phyloP scores from a whole-genome alignment of 495 filamentous ascomycete species.

The Penicillium roqueforti region DNA sequence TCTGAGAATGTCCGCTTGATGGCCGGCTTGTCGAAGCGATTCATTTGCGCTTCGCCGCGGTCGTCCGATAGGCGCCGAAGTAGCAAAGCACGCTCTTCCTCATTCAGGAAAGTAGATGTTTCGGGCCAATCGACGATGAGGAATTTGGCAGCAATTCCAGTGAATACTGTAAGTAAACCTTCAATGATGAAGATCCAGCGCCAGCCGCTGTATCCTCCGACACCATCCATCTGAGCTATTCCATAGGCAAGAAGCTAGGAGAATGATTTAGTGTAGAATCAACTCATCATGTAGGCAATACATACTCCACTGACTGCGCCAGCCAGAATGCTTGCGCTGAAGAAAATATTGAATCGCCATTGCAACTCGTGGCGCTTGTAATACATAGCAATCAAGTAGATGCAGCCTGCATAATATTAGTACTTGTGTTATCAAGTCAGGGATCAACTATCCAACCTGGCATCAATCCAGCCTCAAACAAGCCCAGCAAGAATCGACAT shows the following conservation, averaged over 20 bases:
- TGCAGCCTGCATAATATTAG: constrained; percentile 22
- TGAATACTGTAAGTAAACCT: constrained; percentile 47
- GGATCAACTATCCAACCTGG: constrained; percentile 31
- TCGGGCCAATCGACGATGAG: constrained; percentile 57
- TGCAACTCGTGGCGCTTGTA: constrained; percentile 61
- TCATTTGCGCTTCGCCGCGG: constrained; percentile 42
- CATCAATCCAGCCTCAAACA: constrained; percentile 56
- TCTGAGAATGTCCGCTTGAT: constrained; percentile 46
- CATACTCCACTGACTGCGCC: constrained; percentile 58
- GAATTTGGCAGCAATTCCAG: constrained; percentile 46
- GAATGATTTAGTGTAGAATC: background rate
- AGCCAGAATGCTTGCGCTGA: constrained; percentile 52
- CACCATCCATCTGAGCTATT: constrained; percentile 53
- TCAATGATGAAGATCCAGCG: constrained; percentile 71
- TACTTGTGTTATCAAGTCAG: background rate
- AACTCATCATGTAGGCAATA: background rate
- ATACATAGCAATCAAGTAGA: constrained; percentile 57
- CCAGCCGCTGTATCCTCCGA: constrained; percentile 45
- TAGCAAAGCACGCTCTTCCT: constrained; percentile 43
- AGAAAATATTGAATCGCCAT: constrained; percentile 55
- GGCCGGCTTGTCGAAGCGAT: constrained; percentile 43
- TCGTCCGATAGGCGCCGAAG: constrained; percentile 42
- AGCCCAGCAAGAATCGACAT: constrained; percentile 52
- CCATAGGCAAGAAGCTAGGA: constrained; percentile 55
- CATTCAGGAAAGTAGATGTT: constrained; percentile 44